These are phyloP conservation scores for Cucurbita pepo DNA, from an alignment of 306 rosid genomes.

Conservation along the genomic window DNA sequence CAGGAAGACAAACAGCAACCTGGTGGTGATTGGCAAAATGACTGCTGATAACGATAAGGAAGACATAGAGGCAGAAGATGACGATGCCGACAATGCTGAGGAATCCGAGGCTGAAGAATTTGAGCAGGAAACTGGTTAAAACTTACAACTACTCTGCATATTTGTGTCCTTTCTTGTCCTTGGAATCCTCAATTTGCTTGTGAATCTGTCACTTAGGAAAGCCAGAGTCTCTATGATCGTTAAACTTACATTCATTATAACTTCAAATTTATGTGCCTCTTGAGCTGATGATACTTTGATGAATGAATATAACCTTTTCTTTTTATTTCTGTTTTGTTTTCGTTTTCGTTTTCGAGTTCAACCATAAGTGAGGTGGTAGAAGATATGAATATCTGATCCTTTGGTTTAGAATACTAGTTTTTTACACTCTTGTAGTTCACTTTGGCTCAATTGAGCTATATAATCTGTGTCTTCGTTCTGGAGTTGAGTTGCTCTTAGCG, in stretches of 20 bases:
- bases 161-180: neutral
- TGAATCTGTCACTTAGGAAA: neutral
- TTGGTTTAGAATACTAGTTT: no score
- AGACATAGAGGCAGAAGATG: conserved; percentile 53
- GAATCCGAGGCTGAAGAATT: conserved; percentile 88
- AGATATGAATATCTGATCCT: no score
- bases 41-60: conserved; percentile 60
- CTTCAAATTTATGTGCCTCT: neutral
- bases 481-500: no score
- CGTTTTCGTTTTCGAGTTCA: no score
- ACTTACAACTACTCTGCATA: neutral
- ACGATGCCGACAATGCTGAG: conserved; percentile 68
- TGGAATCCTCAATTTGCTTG: neutral
- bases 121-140: conserved; percentile 88
- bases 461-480: no score
- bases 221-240: neutral
- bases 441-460: no score
- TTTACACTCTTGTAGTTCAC: no score
- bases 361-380: no score
- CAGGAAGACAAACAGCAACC: conserved; percentile 47
- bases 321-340: no score
- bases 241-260: neutral
- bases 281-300: neutral
- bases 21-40: conserved; percentile 52
- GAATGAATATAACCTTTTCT: neutral